Conservation (phyloP, 371 early-diverging fungal genomes). For the Syncephalastrum sp. region DNA sequence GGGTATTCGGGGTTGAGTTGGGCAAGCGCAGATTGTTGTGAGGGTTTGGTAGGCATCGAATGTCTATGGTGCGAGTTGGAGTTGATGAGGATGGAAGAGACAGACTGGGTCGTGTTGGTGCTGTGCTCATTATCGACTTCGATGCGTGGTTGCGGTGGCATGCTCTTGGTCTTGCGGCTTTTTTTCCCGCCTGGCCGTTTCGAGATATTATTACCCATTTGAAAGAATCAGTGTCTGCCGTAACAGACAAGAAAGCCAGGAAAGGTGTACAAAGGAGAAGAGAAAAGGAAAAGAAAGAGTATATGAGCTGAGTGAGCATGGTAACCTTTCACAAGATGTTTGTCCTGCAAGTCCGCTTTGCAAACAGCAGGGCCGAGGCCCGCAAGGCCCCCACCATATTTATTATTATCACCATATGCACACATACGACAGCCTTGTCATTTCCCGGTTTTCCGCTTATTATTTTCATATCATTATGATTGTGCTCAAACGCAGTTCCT, state of each 20-base stretch:
- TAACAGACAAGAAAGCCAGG: too few relatives aligned
- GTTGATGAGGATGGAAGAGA: conserved; percentile 42
- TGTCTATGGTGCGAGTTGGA: conserved; percentile 32
- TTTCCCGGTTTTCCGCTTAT: too few relatives aligned
- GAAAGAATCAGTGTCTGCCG: not conserved
- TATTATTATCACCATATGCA: not conserved
- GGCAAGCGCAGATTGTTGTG: conserved; percentile 22
- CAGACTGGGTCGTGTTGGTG: conserved; percentile 47
- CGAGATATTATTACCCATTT: conserved; percentile 22
- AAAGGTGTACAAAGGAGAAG: too few relatives aligned
- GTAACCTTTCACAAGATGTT: conserved; percentile 4
- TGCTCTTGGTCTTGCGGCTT: conserved; percentile 15
- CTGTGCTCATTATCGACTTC: conserved; percentile 42
- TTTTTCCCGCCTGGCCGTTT: conserved; percentile 17
- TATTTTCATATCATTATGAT: too few relatives aligned
- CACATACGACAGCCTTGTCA: not conserved
- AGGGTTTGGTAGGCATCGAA: conserved; percentile 5
- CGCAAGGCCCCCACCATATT: conserved; percentile 2
- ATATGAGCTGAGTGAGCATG: conserved; percentile 1
- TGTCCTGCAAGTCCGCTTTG: conserved; percentile 4
- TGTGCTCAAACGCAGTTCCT: too few relatives aligned
- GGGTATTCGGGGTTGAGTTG: conserved; percentile 52
- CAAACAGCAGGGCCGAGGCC: conserved; percentile 1
- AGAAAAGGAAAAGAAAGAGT: not conserved
- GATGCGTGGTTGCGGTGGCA: conserved; percentile 20